Evolutionary conservation across 2,329 filamentous ascomycete species (phyloP), one percentile per base, ranked within the genome.

Genomic region (Ceratocystis diversiconidia): DNA sequence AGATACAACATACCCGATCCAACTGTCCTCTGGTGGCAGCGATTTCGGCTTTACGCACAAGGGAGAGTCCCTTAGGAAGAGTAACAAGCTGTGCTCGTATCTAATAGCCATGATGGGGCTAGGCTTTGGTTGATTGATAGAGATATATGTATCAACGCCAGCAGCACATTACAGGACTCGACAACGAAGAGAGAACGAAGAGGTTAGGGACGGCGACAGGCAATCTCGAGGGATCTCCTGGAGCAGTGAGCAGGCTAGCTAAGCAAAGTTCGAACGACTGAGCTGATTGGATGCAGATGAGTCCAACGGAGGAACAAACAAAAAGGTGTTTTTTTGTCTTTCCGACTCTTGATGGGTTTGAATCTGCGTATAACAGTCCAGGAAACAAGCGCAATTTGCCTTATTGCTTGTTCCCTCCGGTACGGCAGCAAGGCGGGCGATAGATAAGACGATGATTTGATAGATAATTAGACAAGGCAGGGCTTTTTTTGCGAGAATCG

Each of bases 1-100:
- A 15, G 17, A 32, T 30, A n/a, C 36, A 19, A 62, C 83, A 73
- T 80, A 95, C 88, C 92, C 91, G 90, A 96, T 95, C 92, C 92
- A 97, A 79, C 95, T 90, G 77, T 95, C 90, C 69, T 87, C 83
- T 30, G 90, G 88, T 69, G 91, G 92, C 59, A 96, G 81, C 69
- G 81, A 83, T 69, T 86, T 79, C 60, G 92, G 92, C 76, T 89
- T 95, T 71, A 82, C 79, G 72, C 91, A 91, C 74, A 96, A 80
- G 70, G 91, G 91, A 69, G 92, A 96, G 68, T 87, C 80, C 76
- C 87, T 84, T 72, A 97, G 79, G 74, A 82, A 80, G 71, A 90
- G 79, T 71, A 97, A 80, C 76, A 88, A 82, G 69, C 92, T 89
- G 75, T 83, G 80, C 69, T 88, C 82, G 75, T 96, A 96, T 79